These are phyloP conservation scores for Hemileia vastatrix DNA, from an alignment of 1,284 basidiomycete species.

Conservation along the genomic window DNA sequence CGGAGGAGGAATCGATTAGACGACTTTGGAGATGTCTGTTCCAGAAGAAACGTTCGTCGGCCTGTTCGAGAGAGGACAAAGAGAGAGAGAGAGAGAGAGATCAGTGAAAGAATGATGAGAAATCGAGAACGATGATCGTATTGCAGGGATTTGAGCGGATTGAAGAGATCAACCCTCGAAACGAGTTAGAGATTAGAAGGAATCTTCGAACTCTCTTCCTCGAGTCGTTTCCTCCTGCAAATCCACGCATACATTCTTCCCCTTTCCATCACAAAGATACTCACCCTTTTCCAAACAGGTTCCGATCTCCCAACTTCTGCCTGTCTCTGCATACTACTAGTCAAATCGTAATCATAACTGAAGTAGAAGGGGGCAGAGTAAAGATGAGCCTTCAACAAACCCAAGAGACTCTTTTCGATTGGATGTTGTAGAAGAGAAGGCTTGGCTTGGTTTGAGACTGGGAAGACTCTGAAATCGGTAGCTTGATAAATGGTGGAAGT, in stretches of 20 bases:
- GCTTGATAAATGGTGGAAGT: constrained; percentile 79
- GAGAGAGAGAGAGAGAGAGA: not conserved
- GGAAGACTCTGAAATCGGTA: constrained; percentile 83
- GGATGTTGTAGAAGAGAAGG: constrained; percentile 56
- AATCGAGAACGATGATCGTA: constrained; percentile 17
- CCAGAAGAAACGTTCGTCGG: constrained; percentile 97
- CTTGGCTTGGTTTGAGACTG: constrained; percentile 63
- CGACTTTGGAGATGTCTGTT: constrained; percentile 72
- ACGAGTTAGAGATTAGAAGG: not conserved
- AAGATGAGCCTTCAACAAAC: constrained; percentile 76
- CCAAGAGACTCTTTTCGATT: constrained; percentile 76
- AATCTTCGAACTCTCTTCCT: constrained; percentile 15
- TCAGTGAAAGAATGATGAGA: not conserved
- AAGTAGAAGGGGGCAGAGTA: constrained; percentile 72
- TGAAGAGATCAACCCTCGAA: too few species aligned
- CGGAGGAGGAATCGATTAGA: constrained; percentile 56
- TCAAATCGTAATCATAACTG: constrained; percentile 84
- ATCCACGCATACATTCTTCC: not conserved
- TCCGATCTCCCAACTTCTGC: constrained; percentile 53
- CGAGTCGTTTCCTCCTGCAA: constrained; percentile 46
- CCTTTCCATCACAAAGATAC: too few species aligned
- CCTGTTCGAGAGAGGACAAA: constrained; percentile 48
- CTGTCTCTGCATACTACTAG: constrained; percentile 77
- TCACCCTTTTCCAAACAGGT: constrained; percentile 57
- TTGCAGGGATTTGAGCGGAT: not conserved